Conservation (phyloP, 108 stramenopile species). For the Skeletonema tropicum region DNA sequence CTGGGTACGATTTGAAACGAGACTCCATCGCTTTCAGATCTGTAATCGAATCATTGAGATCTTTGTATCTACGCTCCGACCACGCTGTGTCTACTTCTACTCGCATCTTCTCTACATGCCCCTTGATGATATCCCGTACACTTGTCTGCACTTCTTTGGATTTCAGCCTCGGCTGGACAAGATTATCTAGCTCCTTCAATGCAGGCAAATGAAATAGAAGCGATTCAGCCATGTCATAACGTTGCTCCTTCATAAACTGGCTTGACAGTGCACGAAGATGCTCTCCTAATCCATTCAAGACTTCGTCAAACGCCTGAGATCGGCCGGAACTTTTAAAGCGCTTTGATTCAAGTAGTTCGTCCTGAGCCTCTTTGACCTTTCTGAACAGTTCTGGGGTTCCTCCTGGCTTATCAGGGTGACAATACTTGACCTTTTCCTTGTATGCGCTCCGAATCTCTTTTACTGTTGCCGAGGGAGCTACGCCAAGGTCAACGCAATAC, state of each 20-base stretch:
- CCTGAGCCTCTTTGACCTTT: constrained; percentile 52
- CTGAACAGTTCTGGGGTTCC: constrained; percentile 24
- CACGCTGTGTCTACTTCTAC: constrained; percentile 53
- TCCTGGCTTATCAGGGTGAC: constrained; percentile 51
- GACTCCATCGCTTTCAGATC: constrained; percentile 59
- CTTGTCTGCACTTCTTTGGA: constrained; percentile 20
- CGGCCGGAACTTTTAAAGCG: constrained; percentile 2
- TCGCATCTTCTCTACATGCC: constrained; percentile 45
- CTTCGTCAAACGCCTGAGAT: constrained; percentile 50
- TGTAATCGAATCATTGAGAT: constrained; percentile 51
- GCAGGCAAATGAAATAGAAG: constrained; percentile 43
- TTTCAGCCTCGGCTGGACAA: constrained; percentile 52
- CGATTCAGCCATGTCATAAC: constrained; percentile 48
- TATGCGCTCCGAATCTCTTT: constrained; percentile 54
- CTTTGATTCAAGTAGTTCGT: constrained; percentile 20
- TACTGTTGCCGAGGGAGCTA: constrained; percentile 51
- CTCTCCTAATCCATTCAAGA: constrained; percentile 27
- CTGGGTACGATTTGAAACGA: constrained; percentile 49
- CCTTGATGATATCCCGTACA: constrained; percentile 43
- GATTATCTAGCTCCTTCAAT: constrained; percentile 45
- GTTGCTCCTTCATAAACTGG: constrained; percentile 47
- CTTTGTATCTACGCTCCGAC: constrained; percentile 59
- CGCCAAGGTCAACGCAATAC: constrained; percentile 47
- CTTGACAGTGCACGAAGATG: constrained; percentile 25
- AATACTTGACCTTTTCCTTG: constrained; percentile 25